phyloP scores from a whole-genome alignment of 2,329 filamentous ascomycete genomes.

The Helminthosporium solani region DNA sequence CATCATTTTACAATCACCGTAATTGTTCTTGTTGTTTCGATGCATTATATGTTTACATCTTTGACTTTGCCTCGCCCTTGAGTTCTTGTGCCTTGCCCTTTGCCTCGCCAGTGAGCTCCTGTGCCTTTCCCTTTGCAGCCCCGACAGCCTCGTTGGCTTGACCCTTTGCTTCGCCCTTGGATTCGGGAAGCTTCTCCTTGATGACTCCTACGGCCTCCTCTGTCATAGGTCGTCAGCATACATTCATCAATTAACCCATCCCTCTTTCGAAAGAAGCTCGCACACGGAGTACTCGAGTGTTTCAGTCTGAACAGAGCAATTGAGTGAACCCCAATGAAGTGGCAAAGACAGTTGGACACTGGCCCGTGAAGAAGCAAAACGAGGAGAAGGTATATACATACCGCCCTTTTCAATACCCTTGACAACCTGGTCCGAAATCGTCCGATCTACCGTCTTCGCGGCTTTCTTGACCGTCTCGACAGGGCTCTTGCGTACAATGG shows the following conservation, averaged over 20 bases:
- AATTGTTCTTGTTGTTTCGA: no score
- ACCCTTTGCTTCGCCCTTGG: constrained; percentile 40
- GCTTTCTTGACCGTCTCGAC: constrained; percentile 60
- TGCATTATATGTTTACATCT: neutral
- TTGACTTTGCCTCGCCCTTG: constrained; percentile 47
- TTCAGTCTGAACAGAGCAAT: no score
- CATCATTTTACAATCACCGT: no score
- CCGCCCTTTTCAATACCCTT: constrained; percentile 64
- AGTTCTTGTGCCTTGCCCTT: constrained; percentile 45
- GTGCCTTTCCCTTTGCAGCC: constrained; percentile 42
- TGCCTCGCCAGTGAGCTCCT: constrained; percentile 43
- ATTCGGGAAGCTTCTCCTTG: constrained; percentile 37
- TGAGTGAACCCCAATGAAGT: no score
- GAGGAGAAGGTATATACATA: constrained; percentile 44
- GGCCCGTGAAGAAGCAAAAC: no score
- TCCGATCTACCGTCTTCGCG: constrained; percentile 58
- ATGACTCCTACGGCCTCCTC: constrained; percentile 52
- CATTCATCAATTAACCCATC: neutral
- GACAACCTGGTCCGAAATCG: constrained; percentile 56
- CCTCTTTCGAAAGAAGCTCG: neutral
- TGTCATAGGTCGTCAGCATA: constrained; percentile 31
- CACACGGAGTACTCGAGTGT: no score
- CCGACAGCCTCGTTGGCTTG: constrained; percentile 34
- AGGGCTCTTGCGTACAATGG: constrained; percentile 51
- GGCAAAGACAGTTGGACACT: no score